Evolutionary conservation across 441 rosid species (phyloP).

Genomic region (Manihot esculenta): DNA sequence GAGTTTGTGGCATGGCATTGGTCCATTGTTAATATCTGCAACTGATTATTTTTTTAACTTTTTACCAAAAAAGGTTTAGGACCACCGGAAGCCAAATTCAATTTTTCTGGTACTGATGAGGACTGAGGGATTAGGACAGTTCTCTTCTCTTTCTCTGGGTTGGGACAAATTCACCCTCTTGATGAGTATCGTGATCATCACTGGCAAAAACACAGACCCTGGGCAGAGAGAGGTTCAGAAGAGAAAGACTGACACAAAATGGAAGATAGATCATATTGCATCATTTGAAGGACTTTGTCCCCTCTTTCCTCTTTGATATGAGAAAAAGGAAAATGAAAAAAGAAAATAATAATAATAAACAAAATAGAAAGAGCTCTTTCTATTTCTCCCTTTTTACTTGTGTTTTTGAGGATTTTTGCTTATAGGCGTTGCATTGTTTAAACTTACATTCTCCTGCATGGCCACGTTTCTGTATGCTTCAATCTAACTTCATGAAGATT

Average conservation of each 20-base stretch:
- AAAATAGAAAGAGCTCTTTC: too few species aligned
- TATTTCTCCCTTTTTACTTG: background rate
- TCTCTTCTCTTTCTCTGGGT: background rate
- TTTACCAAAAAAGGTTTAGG: slow-evolving; percentile 28
- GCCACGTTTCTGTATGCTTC: background rate
- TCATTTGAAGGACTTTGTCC: slow-evolving; percentile 20
- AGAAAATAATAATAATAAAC: too few species aligned
- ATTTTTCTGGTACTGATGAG: slow-evolving; percentile 2
- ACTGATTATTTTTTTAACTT: slow-evolving; percentile 22
- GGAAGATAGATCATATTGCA: slow-evolving; percentile 21
- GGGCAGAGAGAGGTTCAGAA: slow-evolving; percentile 44
- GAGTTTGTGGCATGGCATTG: slow-evolving; percentile 3
- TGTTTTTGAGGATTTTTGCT: too few species aligned
- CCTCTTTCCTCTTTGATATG: background rate
- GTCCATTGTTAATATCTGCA: background rate
- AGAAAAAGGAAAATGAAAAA: too few species aligned
- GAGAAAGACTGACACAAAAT: slow-evolving; percentile 35
- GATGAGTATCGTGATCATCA: slow-evolving; percentile 24
- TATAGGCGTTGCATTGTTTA: too few species aligned
- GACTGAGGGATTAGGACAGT: background rate
- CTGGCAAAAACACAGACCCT: slow-evolving; percentile 42
- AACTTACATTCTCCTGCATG: background rate
- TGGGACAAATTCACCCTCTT: background rate
- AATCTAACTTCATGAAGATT: background rate
- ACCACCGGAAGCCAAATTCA: slow-evolving; percentile 35